Conservation (phyloP, 2,329 filamentous ascomycete genomes). For the Calonectria pauciramosa region DNA sequence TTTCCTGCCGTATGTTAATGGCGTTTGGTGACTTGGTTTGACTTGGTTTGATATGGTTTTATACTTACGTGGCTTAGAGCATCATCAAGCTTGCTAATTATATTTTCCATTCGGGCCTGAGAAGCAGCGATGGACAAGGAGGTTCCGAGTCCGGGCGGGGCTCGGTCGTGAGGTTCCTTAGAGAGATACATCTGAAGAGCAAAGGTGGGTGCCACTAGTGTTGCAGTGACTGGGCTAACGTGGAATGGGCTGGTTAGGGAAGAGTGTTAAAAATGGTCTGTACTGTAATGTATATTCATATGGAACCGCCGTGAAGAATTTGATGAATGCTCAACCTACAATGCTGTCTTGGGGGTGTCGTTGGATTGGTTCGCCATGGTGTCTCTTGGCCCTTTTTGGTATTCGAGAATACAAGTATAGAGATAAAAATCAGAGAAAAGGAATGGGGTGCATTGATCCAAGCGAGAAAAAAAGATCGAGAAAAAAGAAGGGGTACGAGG, state of each 20-base stretch:
- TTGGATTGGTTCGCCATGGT: background rate
- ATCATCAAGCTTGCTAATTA: background rate
- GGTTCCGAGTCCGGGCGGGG: background rate
- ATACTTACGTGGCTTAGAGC: background rate
- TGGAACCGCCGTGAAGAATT: no score
- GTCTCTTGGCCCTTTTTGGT: background rate
- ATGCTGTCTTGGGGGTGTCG: background rate
- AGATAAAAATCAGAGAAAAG: background rate
- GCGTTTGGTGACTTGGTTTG: background rate
- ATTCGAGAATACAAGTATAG: background rate
- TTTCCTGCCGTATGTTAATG: no score
- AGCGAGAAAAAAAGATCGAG: background rate
- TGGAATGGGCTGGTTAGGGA: background rate
- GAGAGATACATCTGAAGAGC: background rate
- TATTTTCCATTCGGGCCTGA: background rate
- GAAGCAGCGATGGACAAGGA: background rate
- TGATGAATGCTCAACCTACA: background rate
- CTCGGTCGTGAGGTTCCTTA: background rate
- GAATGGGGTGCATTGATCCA: background rate
- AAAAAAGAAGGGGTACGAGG: constrained; percentile 38
- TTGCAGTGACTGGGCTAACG: background rate
- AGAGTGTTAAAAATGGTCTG: background rate
- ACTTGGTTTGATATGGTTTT: no score
- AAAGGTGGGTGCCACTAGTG: background rate
- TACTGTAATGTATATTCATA: no score